Percentiles rank a stretch among this genome's conserved stretches.
Conservation (phyloP, 495 filamentous ascomycete genomes). For the Recurvomyces mirabilis region DNA sequence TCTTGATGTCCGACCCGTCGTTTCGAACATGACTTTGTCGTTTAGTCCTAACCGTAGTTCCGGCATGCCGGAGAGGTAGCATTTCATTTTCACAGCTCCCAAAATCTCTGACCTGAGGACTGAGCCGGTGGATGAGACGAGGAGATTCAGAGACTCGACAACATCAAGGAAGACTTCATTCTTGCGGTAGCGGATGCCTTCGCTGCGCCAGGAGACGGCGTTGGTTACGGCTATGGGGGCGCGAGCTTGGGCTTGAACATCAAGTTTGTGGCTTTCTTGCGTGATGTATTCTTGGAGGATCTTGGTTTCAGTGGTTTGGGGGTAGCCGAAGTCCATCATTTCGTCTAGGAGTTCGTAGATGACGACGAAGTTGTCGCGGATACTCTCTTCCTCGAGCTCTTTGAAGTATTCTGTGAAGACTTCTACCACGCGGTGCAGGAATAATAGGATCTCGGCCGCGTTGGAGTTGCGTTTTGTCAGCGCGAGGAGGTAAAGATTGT, state of each 20-base stretch:
- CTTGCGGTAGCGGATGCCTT: constrained; percentile 97
- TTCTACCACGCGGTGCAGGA: constrained; percentile 96
- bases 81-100: constrained; percentile 98
- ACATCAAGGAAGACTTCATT: constrained; percentile 99
- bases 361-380: constrained; percentile 98
- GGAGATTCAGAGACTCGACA: constrained; percentile 90
- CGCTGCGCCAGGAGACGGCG: constrained; percentile 93
- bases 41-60: constrained; percentile 91
- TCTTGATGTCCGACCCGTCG: constrained; percentile 83
- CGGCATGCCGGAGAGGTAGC: constrained; percentile 97
- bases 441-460: constrained; percentile 95
- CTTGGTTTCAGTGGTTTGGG: constrained; percentile 97
- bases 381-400: constrained; percentile 96
- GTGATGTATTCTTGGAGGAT: constrained; percentile 98
- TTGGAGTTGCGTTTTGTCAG: constrained; percentile 98
- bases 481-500: constrained; percentile 97
- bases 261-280: constrained; percentile 97
- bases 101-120: constrained; percentile 95
- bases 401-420: constrained; percentile 99
- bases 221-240: constrained; percentile 99
- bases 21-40: constrained; percentile 99
- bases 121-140: constrained; percentile 89
- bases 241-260: constrained; percentile 94
- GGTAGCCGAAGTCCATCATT: constrained; percentile 99
- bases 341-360: constrained; percentile 99